These are phyloP conservation scores for Pistacia vera DNA, from an alignment of 345 rosid genomes.

Conservation along the genomic window DNA sequence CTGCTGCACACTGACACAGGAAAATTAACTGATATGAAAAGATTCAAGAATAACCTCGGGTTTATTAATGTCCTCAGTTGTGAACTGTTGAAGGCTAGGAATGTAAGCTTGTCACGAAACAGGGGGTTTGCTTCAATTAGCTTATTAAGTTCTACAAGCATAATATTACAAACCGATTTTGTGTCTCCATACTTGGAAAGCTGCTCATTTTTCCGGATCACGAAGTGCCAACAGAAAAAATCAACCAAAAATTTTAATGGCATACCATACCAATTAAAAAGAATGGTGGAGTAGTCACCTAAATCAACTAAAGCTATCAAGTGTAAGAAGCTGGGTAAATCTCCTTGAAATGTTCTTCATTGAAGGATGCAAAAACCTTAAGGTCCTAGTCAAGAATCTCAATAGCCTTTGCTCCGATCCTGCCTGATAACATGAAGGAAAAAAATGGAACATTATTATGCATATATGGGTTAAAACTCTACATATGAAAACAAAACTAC, in stretches of 20 bases:
- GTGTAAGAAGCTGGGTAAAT: constrained; percentile 71
- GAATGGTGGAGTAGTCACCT: constrained; percentile 4
- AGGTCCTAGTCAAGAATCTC: constrained; percentile 84
- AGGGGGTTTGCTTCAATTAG: constrained; percentile 82
- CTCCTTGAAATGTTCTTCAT: constrained; percentile 79
- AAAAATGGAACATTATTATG: too few relatives aligned
- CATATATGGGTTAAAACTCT: too few relatives aligned
- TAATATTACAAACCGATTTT: constrained; percentile 65
- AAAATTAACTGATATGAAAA: constrained; percentile 8
- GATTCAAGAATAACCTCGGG: constrained; percentile 58
- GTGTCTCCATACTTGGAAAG: constrained; percentile 86
- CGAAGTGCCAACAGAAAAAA: constrained; percentile 4
- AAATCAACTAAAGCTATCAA: constrained; percentile 71
- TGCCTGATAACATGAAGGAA: constrained; percentile 4
- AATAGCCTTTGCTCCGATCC: constrained; percentile 77
- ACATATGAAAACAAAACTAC: too few relatives aligned
- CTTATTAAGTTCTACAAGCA: constrained; percentile 72
- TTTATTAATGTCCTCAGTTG: constrained; percentile 84
- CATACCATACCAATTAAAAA: constrained; percentile 5
- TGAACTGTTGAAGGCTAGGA: constrained; percentile 69
- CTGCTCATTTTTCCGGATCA: constrained; percentile 74
- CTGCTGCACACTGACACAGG: neutral
- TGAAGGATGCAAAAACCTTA: constrained; percentile 67
- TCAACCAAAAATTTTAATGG: constrained; percentile 14
- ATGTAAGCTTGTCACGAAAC: constrained; percentile 70